Evolutionary conservation across 306 rosid genomes (phyloP).

Genomic region (Dalbergia cochinchinensis): DNA sequence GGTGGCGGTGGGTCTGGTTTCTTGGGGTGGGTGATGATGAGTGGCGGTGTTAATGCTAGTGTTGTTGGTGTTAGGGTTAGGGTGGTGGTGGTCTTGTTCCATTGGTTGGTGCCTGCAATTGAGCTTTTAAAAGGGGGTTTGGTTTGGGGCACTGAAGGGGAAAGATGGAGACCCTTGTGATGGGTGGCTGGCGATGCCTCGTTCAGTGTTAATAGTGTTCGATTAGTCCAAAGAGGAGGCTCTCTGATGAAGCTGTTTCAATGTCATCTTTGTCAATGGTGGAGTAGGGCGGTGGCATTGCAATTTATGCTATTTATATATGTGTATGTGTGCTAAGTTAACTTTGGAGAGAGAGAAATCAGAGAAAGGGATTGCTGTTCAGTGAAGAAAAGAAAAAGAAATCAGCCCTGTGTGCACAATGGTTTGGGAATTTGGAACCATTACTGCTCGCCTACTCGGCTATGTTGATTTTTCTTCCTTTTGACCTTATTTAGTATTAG

Average conservation of each 20-base stretch:
- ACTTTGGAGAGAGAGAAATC: constrained; percentile 12
- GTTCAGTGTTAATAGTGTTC: constrained; percentile 67
- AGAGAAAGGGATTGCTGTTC: constrained; percentile 48
- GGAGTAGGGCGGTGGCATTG: constrained; percentile 81
- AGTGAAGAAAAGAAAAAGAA: constrained; percentile 56
- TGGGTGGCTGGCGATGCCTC: constrained; percentile 49
- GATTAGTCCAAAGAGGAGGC: constrained; percentile 52
- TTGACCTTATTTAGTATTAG: constrained; percentile 7
- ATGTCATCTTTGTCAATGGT: constrained; percentile 72
- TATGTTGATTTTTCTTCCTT: background rate
- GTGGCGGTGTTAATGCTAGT: no score
- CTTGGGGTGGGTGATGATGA: constrained; percentile 29
- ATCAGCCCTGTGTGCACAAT: constrained; percentile 37
- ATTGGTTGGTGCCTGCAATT: constrained; percentile 50
- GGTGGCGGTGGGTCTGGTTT: constrained; percentile 47
- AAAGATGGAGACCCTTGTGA: constrained; percentile 46
- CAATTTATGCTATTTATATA: constrained; percentile 16
- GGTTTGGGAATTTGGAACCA: constrained; percentile 67
- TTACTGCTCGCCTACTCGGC: background rate
- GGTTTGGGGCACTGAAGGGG: background rate
- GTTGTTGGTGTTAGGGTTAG: background rate
- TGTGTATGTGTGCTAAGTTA: no score
- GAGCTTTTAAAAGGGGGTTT: constrained; percentile 33
- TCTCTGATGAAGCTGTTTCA: constrained; percentile 38
- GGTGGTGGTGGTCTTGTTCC: constrained; percentile 45